Evolutionary conservation across 2,329 filamentous ascomycete genomes (phyloP).

Genomic region (Fusarium udum): DNA sequence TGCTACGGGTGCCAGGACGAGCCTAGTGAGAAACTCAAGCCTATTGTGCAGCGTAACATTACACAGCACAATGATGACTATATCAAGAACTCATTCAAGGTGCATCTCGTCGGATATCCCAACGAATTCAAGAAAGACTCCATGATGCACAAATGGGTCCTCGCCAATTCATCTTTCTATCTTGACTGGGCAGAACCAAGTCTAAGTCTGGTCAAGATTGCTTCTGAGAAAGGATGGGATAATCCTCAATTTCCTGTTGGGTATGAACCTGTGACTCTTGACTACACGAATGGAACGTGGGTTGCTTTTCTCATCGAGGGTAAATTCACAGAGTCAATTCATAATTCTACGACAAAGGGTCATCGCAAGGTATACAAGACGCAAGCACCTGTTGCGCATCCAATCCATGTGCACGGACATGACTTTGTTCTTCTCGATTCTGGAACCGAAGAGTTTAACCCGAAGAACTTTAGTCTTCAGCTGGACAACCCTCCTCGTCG

Average conservation of each 20-base stretch:
- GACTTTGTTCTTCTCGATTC: neutral
- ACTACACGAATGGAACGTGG: neutral
- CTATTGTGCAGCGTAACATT: neutral
- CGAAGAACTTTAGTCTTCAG: neutral
- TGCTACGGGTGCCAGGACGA: neutral
- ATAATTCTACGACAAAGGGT: neutral
- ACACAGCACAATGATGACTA: neutral
- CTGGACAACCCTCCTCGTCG: neutral
- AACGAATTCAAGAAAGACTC: neutral
- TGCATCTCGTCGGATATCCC: neutral
- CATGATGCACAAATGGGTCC: constrained; percentile 1
- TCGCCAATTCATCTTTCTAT: neutral
- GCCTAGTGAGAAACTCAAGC: neutral
- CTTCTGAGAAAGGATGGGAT: neutral
- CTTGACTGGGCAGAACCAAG: constrained; percentile 4
- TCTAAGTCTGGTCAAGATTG: constrained; percentile 1
- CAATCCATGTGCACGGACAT: neutral
- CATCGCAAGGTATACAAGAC: constrained; percentile 2
- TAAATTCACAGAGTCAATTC: neutral
- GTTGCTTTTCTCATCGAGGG: neutral
- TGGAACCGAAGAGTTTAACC: neutral
- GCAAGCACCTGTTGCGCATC: neutral
- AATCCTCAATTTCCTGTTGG: neutral
- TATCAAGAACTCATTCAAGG: neutral
- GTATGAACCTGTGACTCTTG: neutral